A percentile compares a stretch with the other conserved stretches of the same genome.
Evolutionary conservation across 805 yeast genomes (phyloP).

Genomic region (Yamadazyma tumulicola): DNA sequence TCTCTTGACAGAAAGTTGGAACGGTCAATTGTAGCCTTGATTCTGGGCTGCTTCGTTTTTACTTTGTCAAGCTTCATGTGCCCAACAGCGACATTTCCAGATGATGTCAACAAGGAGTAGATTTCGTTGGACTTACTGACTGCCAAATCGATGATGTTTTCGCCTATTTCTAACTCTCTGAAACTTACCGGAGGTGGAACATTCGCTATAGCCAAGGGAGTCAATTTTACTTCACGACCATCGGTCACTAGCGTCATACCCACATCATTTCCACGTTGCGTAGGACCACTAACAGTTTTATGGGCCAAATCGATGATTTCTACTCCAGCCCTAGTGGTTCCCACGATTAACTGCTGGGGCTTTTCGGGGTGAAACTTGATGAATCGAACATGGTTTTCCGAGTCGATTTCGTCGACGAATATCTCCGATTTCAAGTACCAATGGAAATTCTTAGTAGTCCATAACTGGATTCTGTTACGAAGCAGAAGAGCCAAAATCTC

Average conservation of each 20-base stretch:
- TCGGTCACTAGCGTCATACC: constrained; percentile 84
- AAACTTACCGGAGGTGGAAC: constrained; percentile 93
- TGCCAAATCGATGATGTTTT: constrained; percentile 62
- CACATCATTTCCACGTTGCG: constrained; percentile 60
- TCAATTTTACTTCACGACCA: constrained; percentile 64
- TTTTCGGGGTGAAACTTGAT: constrained; percentile 88
- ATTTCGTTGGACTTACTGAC: constrained; percentile 55
- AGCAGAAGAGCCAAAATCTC: constrained; percentile 73
- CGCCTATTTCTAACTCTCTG: constrained; percentile 54
- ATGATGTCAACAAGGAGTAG: constrained; percentile 55
- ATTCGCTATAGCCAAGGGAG: constrained; percentile 80
- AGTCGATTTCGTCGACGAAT: constrained; percentile 20
- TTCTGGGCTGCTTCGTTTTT: constrained; percentile 44
- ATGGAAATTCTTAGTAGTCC: constrained; percentile 91
- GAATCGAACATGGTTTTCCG: constrained; percentile 33
- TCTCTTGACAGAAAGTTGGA: constrained; percentile 29
- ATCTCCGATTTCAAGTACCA: constrained; percentile 93
- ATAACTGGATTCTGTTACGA: constrained; percentile 64
- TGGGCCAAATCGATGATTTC: constrained; percentile 68
- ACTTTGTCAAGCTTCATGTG: constrained; percentile 49
- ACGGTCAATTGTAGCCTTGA: constrained; percentile 28
- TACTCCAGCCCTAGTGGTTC: constrained; percentile 43
- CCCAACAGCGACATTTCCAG: constrained; percentile 26
- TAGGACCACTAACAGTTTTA: constrained; percentile 64
- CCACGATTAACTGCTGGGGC: constrained; percentile 70